A percentile compares a stretch with the other conserved stretches of the same genome.
These are phyloP conservation scores for Aspergillus sp. DNA, from an alignment of 2,329 filamentous ascomycete genomes.

Conservation along the genomic window DNA sequence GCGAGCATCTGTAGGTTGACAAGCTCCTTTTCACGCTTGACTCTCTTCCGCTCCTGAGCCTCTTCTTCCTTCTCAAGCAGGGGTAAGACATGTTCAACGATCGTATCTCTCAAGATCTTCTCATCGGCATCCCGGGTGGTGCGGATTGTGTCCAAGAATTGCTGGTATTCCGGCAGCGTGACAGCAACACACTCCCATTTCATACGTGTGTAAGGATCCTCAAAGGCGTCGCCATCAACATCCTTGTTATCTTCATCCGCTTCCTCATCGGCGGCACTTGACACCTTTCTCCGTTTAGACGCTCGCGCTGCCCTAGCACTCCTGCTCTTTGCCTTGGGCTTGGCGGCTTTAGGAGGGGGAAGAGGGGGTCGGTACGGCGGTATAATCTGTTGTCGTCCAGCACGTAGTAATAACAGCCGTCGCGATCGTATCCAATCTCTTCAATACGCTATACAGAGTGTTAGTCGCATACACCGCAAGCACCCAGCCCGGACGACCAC, in stretches of 20 bases:
- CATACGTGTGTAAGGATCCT: constrained; percentile 68
- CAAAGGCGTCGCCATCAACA: constrained; percentile 30
- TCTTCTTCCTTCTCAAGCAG: constrained; percentile 73
- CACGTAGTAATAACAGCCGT: constrained; percentile 83
- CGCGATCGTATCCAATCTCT: constrained; percentile 70
- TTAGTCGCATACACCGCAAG: constrained; percentile 6
- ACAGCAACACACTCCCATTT: constrained; percentile 91
- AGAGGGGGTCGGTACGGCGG: constrained; percentile 72
- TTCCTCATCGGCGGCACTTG: constrained; percentile 34
- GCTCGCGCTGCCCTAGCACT: constrained; percentile 61
- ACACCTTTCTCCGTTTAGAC: constrained; percentile 64
- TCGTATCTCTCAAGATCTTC: constrained; percentile 65
- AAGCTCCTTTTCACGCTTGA: constrained; percentile 74
- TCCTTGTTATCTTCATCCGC: constrained; percentile 42
- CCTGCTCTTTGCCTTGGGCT: constrained; percentile 61
- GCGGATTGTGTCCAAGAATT: constrained; percentile 65
- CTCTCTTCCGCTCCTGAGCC: constrained; percentile 64
- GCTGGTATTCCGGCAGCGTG: constrained; percentile 69
- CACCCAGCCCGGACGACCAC: constrained; percentile 21
- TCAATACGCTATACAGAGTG: constrained; percentile 36
- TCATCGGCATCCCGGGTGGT: constrained; percentile 82
- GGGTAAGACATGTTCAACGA: constrained; percentile 76
- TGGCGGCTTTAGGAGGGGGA: constrained; percentile 52
- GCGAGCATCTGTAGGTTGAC: constrained; percentile 79
- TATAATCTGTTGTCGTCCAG: constrained; percentile 94